These are phyloP conservation scores for Aspergillus saccharolyticus DNA, from an alignment of 495 filamentous ascomycete genomes.

Conservation along the genomic window DNA sequence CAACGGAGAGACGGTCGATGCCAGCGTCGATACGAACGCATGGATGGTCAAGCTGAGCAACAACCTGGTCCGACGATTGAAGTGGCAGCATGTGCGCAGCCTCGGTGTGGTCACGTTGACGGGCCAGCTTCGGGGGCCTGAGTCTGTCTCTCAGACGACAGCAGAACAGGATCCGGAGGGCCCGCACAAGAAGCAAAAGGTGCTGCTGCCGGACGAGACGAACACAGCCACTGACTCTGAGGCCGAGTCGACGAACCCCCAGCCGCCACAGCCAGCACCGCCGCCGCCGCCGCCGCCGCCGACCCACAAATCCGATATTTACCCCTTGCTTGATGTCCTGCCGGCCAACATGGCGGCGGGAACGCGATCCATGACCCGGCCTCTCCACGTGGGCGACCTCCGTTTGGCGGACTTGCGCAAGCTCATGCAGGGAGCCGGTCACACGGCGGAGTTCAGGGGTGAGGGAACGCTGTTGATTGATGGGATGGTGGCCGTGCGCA, in stretches of 20 bases:
- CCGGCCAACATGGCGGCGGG: slow-evolving; percentile 72
- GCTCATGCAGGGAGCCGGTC: slow-evolving; percentile 73
- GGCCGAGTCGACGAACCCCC: neutral
- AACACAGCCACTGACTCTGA: neutral
- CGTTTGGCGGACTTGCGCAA: slow-evolving; percentile 82
- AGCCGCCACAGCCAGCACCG: slow-evolving; percentile 18
- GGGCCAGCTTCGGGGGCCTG: slow-evolving; percentile 50
- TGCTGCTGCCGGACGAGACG: slow-evolving; percentile 39
- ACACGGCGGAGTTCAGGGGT: slow-evolving; percentile 87
- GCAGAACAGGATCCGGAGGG: slow-evolving; percentile 38
- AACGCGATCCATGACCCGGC: slow-evolving; percentile 71
- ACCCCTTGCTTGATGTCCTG: slow-evolving; percentile 71
- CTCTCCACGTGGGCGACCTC: slow-evolving; percentile 91
- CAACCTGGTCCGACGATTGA: slow-evolving; percentile 70
- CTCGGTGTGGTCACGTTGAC: slow-evolving; percentile 85
- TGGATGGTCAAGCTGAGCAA: slow-evolving; percentile 91
- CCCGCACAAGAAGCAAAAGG: slow-evolving; percentile 63
- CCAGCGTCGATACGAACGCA: slow-evolving; percentile 95
- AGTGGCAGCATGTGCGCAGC: slow-evolving; percentile 90
- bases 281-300: slow-evolving; percentile 15
- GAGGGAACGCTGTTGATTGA: slow-evolving; percentile 91
- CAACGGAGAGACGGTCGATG: slow-evolving; percentile 68
- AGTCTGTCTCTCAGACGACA: slow-evolving; percentile 16
- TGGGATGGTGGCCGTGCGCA: slow-evolving; percentile 79
- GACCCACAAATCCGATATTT: slow-evolving; percentile 27